Evolutionary conservation across 805 yeast genomes (phyloP).

Genomic region (Crinitomyces ghanaensis): DNA sequence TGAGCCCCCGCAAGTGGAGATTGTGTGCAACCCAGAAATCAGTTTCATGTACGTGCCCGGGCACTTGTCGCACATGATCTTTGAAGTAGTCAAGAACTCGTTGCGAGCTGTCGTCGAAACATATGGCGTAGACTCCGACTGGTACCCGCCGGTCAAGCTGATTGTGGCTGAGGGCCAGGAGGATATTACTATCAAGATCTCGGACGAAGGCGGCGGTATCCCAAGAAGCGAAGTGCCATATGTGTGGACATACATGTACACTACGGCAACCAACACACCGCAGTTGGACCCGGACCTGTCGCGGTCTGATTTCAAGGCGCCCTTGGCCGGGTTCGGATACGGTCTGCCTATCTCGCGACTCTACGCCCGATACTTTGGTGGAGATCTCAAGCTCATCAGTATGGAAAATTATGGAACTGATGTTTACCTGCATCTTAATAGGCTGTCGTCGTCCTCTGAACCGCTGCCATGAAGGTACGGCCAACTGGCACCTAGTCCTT

Average conservation of each 20-base stretch:
- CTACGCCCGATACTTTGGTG: slow-evolving; percentile 84
- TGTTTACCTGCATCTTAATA: slow-evolving; percentile 74
- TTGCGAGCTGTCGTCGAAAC: slow-evolving; percentile 82
- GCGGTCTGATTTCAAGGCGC: slow-evolving; percentile 65
- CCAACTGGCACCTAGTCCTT: too few species aligned
- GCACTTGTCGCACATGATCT: slow-evolving; percentile 81
- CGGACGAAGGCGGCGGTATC: slow-evolving; percentile 93
- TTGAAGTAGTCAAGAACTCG: slow-evolving; percentile 79
- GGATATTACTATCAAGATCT: slow-evolving; percentile 80
- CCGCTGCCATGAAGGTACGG: slow-evolving; percentile 38
- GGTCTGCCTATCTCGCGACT: slow-evolving; percentile 79
- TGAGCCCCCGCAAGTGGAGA: slow-evolving; percentile 74
- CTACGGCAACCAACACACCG: slow-evolving; percentile 71
- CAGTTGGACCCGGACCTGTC: slow-evolving; percentile 45
- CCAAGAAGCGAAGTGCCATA: slow-evolving; percentile 73
- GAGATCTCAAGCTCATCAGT: slow-evolving; percentile 73
- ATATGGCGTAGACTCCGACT: slow-evolving; percentile 53
- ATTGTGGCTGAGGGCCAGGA: slow-evolving; percentile 83
- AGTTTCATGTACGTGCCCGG: slow-evolving; percentile 89
- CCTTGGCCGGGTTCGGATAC: slow-evolving; percentile 91
- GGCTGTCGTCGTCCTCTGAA: slow-evolving; percentile 62
- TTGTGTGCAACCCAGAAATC: slow-evolving; percentile 66
- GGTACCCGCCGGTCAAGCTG: slow-evolving; percentile 74
- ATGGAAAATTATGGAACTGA: slow-evolving; percentile 96
- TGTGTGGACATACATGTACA: slow-evolving; percentile 85